A percentile compares a stretch with the other conserved stretches of the same genome.
These are phyloP conservation scores for Moesziomyces aphidis DNA, from an alignment of 1,284 basidiomycete species.

Conservation along the genomic window DNA sequence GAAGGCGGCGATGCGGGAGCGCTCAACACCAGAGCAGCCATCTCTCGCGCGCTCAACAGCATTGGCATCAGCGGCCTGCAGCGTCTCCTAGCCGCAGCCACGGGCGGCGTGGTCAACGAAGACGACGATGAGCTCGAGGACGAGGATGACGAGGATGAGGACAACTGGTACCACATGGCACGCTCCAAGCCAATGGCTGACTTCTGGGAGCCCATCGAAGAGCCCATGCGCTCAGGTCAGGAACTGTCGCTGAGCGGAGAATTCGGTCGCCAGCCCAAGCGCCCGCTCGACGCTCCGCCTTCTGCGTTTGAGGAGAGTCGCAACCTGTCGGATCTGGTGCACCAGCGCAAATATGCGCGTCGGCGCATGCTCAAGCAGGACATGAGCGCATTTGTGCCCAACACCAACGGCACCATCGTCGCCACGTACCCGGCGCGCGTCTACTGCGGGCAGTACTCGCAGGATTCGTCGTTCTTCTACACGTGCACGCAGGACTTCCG, in stretches of 20 bases:
- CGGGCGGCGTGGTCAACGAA: slow-evolving; percentile 29
- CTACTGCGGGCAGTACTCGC: slow-evolving; percentile 92
- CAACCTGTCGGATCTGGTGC: slow-evolving; percentile 42
- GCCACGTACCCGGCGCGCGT: slow-evolving; percentile 83
- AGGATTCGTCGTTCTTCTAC: slow-evolving; percentile 69
- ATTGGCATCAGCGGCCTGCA: slow-evolving; percentile 53
- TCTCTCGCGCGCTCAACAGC: slow-evolving; percentile 37
- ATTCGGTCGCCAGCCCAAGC: slow-evolving; percentile 75
- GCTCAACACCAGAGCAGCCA: slow-evolving; percentile 28
- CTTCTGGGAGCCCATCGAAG: slow-evolving; percentile 68
- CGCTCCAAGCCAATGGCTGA: slow-evolving; percentile 44
- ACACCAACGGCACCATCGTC: slow-evolving; percentile 86
- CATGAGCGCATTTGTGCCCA: slow-evolving; percentile 76
- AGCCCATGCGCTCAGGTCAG: slow-evolving; percentile 79
- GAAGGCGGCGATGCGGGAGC: slow-evolving; percentile 12
- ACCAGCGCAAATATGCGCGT: slow-evolving; percentile 45
- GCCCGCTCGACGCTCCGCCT: slow-evolving; percentile 30
- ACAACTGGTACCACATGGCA: slow-evolving; percentile 44
- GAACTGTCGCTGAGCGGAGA: slow-evolving; percentile 82
- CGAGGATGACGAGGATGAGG: slow-evolving; percentile 39
- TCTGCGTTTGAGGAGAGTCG: slow-evolving; percentile 39
- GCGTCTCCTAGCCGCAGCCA: slow-evolving; percentile 44
- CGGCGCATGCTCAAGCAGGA: slow-evolving; percentile 69
- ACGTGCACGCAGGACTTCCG: slow-evolving; percentile 77
- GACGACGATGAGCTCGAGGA: slow-evolving; percentile 46